Percentiles rank a stretch among this genome's conserved stretches.
Conservation (phyloP, 2,329 filamentous ascomycete genomes). For the Daldinia sp. region DNA sequence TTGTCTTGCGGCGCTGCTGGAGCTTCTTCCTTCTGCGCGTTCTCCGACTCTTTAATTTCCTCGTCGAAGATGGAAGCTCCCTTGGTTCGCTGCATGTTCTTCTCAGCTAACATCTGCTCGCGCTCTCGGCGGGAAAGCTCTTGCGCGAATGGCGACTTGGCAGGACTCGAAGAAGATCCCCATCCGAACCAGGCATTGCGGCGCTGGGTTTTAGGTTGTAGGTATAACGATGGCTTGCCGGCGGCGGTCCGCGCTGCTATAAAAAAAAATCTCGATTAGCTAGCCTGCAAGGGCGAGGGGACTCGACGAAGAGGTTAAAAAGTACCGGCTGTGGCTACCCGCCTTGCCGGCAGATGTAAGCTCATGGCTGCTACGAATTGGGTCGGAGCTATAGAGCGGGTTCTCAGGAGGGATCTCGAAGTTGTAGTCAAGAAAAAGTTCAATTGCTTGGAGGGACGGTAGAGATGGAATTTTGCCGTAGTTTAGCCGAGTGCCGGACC, state of each 20-base stretch:
- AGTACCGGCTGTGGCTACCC: slow-evolving; percentile 71
- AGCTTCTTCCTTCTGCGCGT: slow-evolving; percentile 10
- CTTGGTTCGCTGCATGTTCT: slow-evolving; percentile 59
- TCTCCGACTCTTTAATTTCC: slow-evolving; percentile 56
- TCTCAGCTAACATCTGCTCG: slow-evolving; percentile 57
- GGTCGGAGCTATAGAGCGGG: slow-evolving; percentile 17
- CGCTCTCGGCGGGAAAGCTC: slow-evolving; percentile 55
- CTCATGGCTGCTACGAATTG: slow-evolving; percentile 65
- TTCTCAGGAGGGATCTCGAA: slow-evolving; percentile 17
- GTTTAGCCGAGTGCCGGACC: slow-evolving; percentile 4
- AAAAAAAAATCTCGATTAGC: slow-evolving; percentile 19
- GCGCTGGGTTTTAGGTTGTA: slow-evolving; percentile 52
- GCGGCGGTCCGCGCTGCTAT: slow-evolving; percentile 41
- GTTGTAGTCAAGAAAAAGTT: slow-evolving; percentile 15
- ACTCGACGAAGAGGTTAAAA: slow-evolving; percentile 44
- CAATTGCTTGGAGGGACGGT: background rate
- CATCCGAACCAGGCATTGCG: slow-evolving; percentile 58
- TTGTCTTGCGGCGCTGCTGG: slow-evolving; percentile 44
- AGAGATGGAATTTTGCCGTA: background rate
- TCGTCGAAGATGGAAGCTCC: slow-evolving; percentile 74
- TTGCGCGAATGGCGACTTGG: slow-evolving; percentile 44
- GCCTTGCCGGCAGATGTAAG: slow-evolving; percentile 72
- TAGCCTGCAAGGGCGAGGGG: slow-evolving; percentile 19
- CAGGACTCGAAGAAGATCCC: background rate
- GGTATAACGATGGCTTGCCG: slow-evolving; percentile 44